phyloP scores from a whole-genome alignment of 2,329 filamentous ascomycete species.

The Elsinoe ampelina region DNA sequence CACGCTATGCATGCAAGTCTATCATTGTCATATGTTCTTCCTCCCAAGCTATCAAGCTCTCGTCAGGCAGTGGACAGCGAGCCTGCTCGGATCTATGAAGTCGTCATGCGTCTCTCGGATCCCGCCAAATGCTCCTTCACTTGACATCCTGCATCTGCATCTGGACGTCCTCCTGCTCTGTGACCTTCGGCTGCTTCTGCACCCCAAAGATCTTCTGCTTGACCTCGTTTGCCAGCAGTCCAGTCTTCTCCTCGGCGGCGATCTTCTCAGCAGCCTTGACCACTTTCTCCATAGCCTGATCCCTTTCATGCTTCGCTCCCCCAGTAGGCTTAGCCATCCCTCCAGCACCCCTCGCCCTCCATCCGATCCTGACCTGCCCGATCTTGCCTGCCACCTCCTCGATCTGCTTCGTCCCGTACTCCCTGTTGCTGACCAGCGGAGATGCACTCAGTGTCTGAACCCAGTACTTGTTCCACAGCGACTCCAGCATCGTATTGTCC shows the following conservation, averaged over 20 bases:
- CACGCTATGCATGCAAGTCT: constrained; percentile 2
- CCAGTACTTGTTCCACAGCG: constrained; percentile 99
- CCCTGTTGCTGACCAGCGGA: constrained; percentile 82
- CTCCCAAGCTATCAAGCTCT: neutral
- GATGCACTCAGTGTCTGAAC: constrained; percentile 89
- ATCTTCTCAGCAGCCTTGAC: constrained; percentile 54
- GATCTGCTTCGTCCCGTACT: constrained; percentile 89
- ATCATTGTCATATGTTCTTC: neutral
- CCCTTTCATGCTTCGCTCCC: constrained; percentile 21
- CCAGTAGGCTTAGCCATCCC: constrained; percentile 19
- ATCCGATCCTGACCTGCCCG: constrained; percentile 33
- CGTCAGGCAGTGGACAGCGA: too few relatives aligned
- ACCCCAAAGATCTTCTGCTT: constrained; percentile 51
- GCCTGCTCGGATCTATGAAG: neutral
- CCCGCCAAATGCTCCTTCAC: neutral
- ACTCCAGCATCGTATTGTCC: constrained; percentile 74
- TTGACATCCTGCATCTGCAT: constrained; percentile 19
- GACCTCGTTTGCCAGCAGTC: constrained; percentile 52
- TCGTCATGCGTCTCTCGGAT: neutral
- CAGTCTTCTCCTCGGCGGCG: constrained; percentile 53
- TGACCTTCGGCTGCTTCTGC: constrained; percentile 16
- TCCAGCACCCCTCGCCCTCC: constrained; percentile 22
- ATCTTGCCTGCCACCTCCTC: constrained; percentile 78
- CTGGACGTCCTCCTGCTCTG: constrained; percentile 11
- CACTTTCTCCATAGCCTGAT: constrained; percentile 50